These are phyloP conservation scores for Drosera capensis DNA, from an alignment of 148 eudicot genomes.

Conservation along the genomic window DNA sequence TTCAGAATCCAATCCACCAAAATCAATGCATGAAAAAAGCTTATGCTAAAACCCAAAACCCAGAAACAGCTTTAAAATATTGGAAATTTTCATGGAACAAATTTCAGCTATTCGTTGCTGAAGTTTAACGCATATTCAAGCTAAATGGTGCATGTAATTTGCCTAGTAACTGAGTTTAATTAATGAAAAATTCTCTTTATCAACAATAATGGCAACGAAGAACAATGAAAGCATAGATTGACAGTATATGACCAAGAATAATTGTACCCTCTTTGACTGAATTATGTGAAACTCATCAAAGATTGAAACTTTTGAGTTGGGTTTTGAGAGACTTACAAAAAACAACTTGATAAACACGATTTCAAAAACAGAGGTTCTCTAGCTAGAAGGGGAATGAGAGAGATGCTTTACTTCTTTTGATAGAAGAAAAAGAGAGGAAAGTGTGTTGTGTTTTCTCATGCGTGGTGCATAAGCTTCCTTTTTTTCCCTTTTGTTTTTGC, in stretches of 20 bases:
- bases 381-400: constrained; percentile 5
- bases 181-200: neutral
- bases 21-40: no score
- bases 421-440: constrained; percentile 9
- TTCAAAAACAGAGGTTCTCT: constrained; percentile 8
- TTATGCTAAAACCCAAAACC: no score
- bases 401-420: constrained; percentile 59
- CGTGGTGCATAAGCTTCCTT: neutral
- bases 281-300: constrained; percentile 21
- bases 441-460: neutral
- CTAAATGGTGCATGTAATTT: no score
- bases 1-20: no score
- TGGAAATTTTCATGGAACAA: no score
- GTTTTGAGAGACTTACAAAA: constrained; percentile 6
- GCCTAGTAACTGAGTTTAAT: constrained; percentile 1
- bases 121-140: neutral
- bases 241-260: neutral
- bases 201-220: neutral
- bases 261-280: constrained; percentile 4
- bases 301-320: constrained; percentile 31
- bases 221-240: constrained; percentile 1
- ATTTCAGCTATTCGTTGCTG: no score
- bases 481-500: neutral
- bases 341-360: constrained; percentile 2
- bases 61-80: no score